Conservation (phyloP, 2,329 filamentous ascomycete genomes). For the Aureobasidium sp. region DNA sequence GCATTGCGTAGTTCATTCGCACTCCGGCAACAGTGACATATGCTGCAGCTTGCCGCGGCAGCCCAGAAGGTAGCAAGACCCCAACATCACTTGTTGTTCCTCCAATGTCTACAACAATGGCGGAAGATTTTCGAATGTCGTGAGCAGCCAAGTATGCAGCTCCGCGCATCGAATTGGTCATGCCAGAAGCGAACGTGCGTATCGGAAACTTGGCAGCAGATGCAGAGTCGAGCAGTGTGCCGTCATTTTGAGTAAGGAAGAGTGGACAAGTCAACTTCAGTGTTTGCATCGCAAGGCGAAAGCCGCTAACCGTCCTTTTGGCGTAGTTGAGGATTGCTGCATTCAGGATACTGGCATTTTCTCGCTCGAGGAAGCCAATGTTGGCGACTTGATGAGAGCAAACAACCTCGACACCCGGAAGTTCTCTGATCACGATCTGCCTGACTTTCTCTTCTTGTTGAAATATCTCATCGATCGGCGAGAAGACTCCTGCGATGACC, state of each 20-base stretch:
- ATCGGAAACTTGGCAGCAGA: constrained; percentile 44
- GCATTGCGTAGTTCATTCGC: constrained; percentile 44
- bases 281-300: constrained; percentile 40
- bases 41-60: constrained; percentile 54
- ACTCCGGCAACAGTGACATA: constrained; percentile 57
- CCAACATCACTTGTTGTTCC: constrained; percentile 61
- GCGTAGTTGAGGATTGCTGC: constrained; percentile 43
- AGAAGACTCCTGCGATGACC: constrained; percentile 52
- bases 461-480: constrained; percentile 49
- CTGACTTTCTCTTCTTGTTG: constrained; percentile 47
- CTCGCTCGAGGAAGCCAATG: constrained; percentile 42
- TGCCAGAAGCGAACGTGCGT: constrained; percentile 45
- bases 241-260: constrained; percentile 49
- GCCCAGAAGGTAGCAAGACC: constrained; percentile 51
- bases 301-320: constrained; percentile 39
- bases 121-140: constrained; percentile 25
- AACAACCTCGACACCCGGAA: constrained; percentile 44
- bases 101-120: constrained; percentile 58
- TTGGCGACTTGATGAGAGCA: constrained; percentile 47
- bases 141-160: constrained; percentile 49
- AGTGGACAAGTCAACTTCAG: constrained; percentile 41
- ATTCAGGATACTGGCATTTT: constrained; percentile 47
- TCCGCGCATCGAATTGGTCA: constrained; percentile 49
- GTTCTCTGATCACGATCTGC: constrained; percentile 41
- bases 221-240: constrained; percentile 42